These are phyloP conservation scores for Fraxinus latifolia DNA, from an alignment of 305 asterid genomes.

Conservation along the genomic window DNA sequence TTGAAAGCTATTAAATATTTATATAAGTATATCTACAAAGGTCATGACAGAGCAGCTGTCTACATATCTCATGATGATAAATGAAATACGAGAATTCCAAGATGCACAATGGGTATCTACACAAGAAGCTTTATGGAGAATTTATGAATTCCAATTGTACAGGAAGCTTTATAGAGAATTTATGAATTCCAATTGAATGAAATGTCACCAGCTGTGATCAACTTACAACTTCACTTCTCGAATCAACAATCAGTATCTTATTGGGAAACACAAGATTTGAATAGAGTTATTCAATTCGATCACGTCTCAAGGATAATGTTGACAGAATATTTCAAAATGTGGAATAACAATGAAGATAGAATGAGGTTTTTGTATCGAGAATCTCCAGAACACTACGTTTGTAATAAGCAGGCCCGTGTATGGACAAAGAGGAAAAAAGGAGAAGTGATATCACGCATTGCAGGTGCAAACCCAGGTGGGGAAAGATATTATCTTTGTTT, in stretches of 20 bases:
- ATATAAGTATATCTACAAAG: background rate
- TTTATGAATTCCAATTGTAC: background rate
- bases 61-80: background rate
- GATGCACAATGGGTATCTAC: constrained; percentile 13
- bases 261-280: background rate
- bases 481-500: too few species aligned
- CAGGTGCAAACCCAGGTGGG: too few species aligned
- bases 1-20: background rate
- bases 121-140: constrained; percentile 16
- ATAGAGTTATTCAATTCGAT: background rate
- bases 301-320: background rate
- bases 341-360: background rate
- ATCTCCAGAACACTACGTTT: background rate
- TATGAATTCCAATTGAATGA: background rate
- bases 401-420: background rate
- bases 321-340: background rate
- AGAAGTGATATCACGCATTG: background rate
- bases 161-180: too few species aligned
- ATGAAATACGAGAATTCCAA: constrained; percentile 13
- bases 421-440: background rate
- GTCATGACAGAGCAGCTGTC: background rate
- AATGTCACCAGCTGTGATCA: background rate
- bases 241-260: background rate
- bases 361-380: background rate
- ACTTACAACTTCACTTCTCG: constrained; percentile 1